phyloP scores from a whole-genome alignment of 805 yeast genomes.

The Candida nitratophila region DNA sequence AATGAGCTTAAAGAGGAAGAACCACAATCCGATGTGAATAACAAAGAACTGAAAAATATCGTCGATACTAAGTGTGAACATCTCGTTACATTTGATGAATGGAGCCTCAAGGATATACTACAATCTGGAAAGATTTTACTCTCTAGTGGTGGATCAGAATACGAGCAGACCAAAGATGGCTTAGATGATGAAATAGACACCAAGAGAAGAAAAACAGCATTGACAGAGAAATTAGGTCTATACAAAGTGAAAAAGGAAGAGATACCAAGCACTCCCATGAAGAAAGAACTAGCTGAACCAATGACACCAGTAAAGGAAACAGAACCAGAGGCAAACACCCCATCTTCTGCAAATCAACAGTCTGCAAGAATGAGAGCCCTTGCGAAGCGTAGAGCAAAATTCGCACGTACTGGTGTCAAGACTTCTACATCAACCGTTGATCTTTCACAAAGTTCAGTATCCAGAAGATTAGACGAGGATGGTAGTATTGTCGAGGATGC shows the following conservation, averaged over 20 bases:
- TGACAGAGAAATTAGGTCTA: slow-evolving; percentile 23
- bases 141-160: slow-evolving; percentile 53
- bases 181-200: slow-evolving; percentile 4
- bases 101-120: slow-evolving; percentile 42
- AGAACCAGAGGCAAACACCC: neutral
- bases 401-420: slow-evolving; percentile 47
- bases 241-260: slow-evolving; percentile 11
- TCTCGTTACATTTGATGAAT: slow-evolving; percentile 41
- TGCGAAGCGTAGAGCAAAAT: slow-evolving; percentile 88
- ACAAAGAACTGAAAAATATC: slow-evolving; percentile 25
- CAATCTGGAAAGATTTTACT: slow-evolving; percentile 48
- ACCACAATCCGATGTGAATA: slow-evolving; percentile 18
- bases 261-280: slow-evolving; percentile 13
- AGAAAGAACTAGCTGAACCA: slow-evolving; percentile 11
- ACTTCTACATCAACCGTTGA: slow-evolving; percentile 44
- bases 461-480: slow-evolving; percentile 42
- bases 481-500: slow-evolving; percentile 20
- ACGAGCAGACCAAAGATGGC: slow-evolving; percentile 11
- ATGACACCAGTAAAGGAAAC: slow-evolving; percentile 10
- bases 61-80: slow-evolving; percentile 38
- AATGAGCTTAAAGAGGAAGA: slow-evolving; percentile 8
- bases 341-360: slow-evolving; percentile 14
- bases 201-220: slow-evolving; percentile 21
- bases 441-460: slow-evolving; percentile 63
- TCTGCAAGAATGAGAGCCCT: slow-evolving; percentile 85